These are phyloP conservation scores for Plasmopara halstedii DNA, from an alignment of 352 stramenopile species.

Conservation along the genomic window DNA sequence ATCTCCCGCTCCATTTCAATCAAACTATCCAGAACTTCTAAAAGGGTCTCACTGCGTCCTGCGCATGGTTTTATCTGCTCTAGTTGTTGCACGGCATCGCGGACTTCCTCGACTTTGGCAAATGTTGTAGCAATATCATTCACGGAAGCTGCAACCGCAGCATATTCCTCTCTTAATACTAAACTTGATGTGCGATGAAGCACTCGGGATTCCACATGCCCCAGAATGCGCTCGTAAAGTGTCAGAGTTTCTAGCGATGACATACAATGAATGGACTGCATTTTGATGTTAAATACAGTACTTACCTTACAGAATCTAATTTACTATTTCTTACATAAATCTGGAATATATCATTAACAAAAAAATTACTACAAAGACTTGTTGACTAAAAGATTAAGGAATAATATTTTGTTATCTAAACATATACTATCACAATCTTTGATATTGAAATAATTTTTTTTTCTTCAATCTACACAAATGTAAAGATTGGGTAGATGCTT, in stretches of 20 bases:
- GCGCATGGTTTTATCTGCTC: conserved; percentile 13
- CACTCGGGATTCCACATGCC: conserved; percentile 10
- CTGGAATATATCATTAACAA: too few species aligned
- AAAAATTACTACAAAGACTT: too few species aligned
- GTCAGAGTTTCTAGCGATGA: conserved; percentile 2
- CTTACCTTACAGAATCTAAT: too few species aligned
- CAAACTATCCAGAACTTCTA: conserved; percentile 10
- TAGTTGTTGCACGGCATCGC: conserved; percentile 20
- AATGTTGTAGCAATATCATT: conserved; percentile 1
- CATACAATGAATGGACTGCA: conserved; percentile 7
- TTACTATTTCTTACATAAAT: too few species aligned
- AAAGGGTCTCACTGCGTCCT: conserved; percentile 6
- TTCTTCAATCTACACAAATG: too few species aligned
- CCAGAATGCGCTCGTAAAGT: conserved; percentile 23
- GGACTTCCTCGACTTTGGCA: conserved; percentile 12
- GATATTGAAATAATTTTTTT: too few species aligned
- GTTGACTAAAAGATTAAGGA: too few species aligned
- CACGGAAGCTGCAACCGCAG: not conserved
- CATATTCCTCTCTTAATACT: conserved; percentile 10
- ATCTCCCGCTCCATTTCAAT: conserved; percentile 9
- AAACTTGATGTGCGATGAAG: conserved; percentile 16
- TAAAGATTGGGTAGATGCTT: too few species aligned
- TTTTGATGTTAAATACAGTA: too few species aligned
- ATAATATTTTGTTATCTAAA: too few species aligned
- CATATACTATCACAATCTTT: too few species aligned